phyloP scores from a whole-genome alignment of 2,329 filamentous ascomycete species.

The Fusarium napiforme region DNA sequence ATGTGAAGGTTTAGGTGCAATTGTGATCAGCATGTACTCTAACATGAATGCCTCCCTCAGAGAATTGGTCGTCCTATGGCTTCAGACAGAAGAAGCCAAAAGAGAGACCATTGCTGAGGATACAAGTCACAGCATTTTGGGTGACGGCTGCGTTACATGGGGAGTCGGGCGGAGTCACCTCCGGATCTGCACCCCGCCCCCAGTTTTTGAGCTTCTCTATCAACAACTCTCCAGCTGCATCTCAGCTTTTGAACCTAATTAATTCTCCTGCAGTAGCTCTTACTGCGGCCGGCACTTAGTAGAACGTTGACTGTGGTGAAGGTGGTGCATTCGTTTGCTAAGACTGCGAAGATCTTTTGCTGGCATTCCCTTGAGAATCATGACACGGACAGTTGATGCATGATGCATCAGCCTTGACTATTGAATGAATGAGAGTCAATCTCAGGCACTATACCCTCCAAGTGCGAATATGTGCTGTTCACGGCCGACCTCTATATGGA shows the following conservation, averaged over 20 bases:
- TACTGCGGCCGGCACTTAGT: not conserved
- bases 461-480: not conserved
- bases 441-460: not conserved
- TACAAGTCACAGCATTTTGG: not conserved
- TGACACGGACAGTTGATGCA: not conserved
- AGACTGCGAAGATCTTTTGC: not conserved
- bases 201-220: not conserved
- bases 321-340: not conserved
- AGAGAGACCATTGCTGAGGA: not conserved
- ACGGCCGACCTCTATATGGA: not conserved
- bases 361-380: slow-evolving; percentile 4
- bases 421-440: not conserved
- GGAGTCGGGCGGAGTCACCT: slow-evolving; percentile 4
- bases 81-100: not conserved
- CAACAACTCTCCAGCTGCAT: not conserved
- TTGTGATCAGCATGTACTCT: not conserved
- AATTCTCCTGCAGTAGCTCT: not conserved
- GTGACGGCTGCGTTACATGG: not conserved
- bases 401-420: not conserved
- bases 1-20: not conserved
- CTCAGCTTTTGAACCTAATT: not conserved
- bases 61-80: too few species aligned
- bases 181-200: not conserved
- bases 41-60: not conserved
- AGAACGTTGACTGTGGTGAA: not conserved